phyloP scores from a whole-genome alignment of 441 rosid genomes.

The Eutrema salsugineum region DNA sequence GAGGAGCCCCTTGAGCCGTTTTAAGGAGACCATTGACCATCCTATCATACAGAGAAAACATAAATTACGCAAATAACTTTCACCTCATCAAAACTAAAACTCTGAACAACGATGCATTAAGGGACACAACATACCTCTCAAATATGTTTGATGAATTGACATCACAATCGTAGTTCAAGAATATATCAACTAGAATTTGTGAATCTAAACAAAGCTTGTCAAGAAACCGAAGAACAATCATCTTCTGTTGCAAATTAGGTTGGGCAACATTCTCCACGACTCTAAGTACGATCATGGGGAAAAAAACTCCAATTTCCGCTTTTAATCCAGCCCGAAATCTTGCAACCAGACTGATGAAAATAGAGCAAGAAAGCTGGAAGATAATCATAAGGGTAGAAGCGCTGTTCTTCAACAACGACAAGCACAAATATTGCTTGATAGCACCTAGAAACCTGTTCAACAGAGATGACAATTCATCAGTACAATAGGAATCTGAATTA shows the following conservation, averaged over 20 bases:
- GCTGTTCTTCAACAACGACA: constrained; percentile 93
- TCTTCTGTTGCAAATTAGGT: constrained; percentile 99
- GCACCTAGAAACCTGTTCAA: constrained; percentile 92
- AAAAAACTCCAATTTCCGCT: constrained; percentile 99
- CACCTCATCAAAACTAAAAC: background rate
- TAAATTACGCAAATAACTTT: constrained; percentile 11
- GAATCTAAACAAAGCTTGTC: constrained; percentile 96
- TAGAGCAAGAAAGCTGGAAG: constrained; percentile 99
- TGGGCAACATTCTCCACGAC: constrained; percentile 96
- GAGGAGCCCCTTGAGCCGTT: constrained; percentile 97
- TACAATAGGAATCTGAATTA: background rate
- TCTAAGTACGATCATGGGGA: constrained; percentile 96
- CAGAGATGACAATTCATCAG: constrained; percentile 25
- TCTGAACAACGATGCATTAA: constrained; percentile 6
- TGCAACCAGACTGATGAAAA: constrained; percentile 92
- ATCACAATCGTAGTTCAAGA: constrained; percentile 98
- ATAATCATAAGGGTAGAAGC: constrained; percentile 92
- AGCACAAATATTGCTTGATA: constrained; percentile 91
- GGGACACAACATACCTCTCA: constrained; percentile 71
- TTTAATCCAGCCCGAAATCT: constrained; percentile 97
- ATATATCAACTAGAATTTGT: constrained; percentile 95
- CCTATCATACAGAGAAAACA: constrained; percentile 38
- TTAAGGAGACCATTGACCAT: constrained; percentile 99
- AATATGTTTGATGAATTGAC: constrained; percentile 97
- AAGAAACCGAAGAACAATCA: constrained; percentile 95